phyloP scores from a whole-genome alignment of 2,329 filamentous ascomycete genomes.

The Bipolaris bicolor region DNA sequence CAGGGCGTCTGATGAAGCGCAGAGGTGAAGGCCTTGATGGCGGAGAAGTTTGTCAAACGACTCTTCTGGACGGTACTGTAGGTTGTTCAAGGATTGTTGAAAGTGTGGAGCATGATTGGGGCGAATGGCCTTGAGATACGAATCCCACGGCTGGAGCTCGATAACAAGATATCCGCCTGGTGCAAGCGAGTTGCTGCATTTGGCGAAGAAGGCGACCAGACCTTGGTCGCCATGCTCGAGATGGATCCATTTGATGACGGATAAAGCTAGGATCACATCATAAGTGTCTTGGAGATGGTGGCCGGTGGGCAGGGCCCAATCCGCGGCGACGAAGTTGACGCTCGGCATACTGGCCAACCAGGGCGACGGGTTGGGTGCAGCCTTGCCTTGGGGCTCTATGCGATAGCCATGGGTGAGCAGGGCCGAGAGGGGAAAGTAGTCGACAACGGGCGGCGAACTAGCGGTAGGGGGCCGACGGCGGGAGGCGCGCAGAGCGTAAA shows the following conservation, averaged over 20 bases:
- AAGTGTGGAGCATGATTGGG: conserved; percentile 44
- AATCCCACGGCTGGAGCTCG: conserved; percentile 47
- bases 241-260: conserved; percentile 51
- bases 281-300: conserved; percentile 36
- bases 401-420: conserved; percentile 44
- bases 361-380: conserved; percentile 18
- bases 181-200: conserved; percentile 38
- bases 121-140: conserved; percentile 46
- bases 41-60: conserved; percentile 40
- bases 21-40: conserved; percentile 34
- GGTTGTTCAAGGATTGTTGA: conserved; percentile 27
- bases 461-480: conserved; percentile 37
- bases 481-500: conserved; percentile 47
- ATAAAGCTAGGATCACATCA: conserved; percentile 48
- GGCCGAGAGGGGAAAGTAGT: conserved; percentile 49
- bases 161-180: conserved; percentile 42
- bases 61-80: conserved; percentile 44
- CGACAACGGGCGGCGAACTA: conserved; percentile 22
- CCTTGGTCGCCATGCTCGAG: conserved; percentile 46
- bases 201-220: conserved; percentile 40
- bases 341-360: conserved; percentile 31
- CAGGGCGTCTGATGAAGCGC: conserved; percentile 37
- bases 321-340: conserved; percentile 42
- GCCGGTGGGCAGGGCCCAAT: conserved; percentile 40
- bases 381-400: conserved; percentile 29